Conservation (phyloP, 129 eudicot species). For the Centaurea solstitialis region DNA sequence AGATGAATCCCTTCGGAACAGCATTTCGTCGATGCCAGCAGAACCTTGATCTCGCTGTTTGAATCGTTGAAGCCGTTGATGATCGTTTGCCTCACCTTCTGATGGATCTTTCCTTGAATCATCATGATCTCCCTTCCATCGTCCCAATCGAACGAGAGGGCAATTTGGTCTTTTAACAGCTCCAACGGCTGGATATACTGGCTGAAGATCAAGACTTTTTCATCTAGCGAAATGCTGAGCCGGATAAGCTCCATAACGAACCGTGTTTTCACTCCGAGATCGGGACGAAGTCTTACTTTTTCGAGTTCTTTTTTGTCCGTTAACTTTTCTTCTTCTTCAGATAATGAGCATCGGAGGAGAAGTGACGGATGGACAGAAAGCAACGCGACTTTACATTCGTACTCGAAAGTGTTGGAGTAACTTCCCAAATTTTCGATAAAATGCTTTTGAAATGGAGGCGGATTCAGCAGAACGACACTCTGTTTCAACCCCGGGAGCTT, state of each 20-base stretch:
- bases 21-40: conserved; percentile 67
- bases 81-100: conserved; percentile 36
- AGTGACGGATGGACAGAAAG: conserved; percentile 61
- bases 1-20: conserved; percentile 79
- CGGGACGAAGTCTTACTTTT: conserved; percentile 19
- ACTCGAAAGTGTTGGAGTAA: conserved; percentile 22
- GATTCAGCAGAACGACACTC: conserved; percentile 38
- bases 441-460: conserved; percentile 36
- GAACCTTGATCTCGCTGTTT: conserved; percentile 32
- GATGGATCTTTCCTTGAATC: conserved; percentile 44
- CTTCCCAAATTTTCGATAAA: conserved; percentile 18
- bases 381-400: conserved; percentile 44
- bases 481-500: conserved; percentile 54
- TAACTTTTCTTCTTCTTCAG: conserved; percentile 22
- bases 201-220: conserved; percentile 65
- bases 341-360: conserved; percentile 16
- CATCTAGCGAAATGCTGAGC: conserved; percentile 34
- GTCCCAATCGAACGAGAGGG: conserved; percentile 36
- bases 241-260: conserved; percentile 58
- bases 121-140: conserved; percentile 35
- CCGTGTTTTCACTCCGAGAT: conserved; percentile 56
- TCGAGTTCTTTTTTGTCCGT: conserved; percentile 18
- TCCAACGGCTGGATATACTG: conserved; percentile 46
- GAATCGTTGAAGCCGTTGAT: conserved; percentile 52
- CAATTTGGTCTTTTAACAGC: conserved; percentile 39